Conservation (phyloP, 108 stramenopile species). For the Conticribra guillardii region DNA sequence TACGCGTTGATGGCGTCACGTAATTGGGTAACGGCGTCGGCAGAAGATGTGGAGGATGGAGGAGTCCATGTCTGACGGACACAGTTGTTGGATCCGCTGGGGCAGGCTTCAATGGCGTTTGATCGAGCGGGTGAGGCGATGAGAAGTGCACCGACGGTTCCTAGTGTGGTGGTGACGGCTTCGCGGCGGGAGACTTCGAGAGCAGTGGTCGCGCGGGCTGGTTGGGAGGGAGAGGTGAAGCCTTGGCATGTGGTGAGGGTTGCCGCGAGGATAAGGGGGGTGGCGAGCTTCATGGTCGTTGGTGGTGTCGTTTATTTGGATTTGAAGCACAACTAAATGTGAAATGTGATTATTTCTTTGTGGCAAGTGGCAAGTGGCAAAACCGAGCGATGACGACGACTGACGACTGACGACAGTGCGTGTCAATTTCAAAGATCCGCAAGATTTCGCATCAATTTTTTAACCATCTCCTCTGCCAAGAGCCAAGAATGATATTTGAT, state of each 20-base stretch:
- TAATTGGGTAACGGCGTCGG: slow-evolving; percentile 53
- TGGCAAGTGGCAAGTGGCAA: too few species aligned
- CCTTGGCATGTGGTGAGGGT: slow-evolving; percentile 3
- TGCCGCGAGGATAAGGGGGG: background rate
- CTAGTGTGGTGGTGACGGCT: slow-evolving; percentile 19
- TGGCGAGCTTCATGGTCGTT: background rate
- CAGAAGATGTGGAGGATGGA: slow-evolving; percentile 55
- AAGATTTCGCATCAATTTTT: too few species aligned
- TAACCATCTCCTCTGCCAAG: too few species aligned
- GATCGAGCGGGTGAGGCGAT: slow-evolving; percentile 28
- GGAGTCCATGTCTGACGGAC: slow-evolving; percentile 81
- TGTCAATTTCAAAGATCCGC: too few species aligned
- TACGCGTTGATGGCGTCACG: slow-evolving; percentile 59
- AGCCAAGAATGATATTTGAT: too few species aligned
- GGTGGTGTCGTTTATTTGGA: too few species aligned
- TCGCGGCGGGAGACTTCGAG: slow-evolving; percentile 27
- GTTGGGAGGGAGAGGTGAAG: slow-evolving; percentile 9
- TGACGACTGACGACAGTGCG: too few species aligned
- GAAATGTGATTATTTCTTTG: too few species aligned
- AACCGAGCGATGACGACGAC: too few species aligned
- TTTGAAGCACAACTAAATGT: too few species aligned
- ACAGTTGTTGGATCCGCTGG: slow-evolving; percentile 70
- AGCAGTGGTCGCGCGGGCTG: slow-evolving; percentile 1
- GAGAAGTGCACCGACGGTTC: slow-evolving; percentile 22
- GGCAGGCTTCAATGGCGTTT: slow-evolving; percentile 71